Percentiles rank a stretch among this genome's conserved stretches.
phyloP scores from a whole-genome alignment of 2,329 filamentous ascomycete species.

The Colletotrichum graminicola region DNA sequence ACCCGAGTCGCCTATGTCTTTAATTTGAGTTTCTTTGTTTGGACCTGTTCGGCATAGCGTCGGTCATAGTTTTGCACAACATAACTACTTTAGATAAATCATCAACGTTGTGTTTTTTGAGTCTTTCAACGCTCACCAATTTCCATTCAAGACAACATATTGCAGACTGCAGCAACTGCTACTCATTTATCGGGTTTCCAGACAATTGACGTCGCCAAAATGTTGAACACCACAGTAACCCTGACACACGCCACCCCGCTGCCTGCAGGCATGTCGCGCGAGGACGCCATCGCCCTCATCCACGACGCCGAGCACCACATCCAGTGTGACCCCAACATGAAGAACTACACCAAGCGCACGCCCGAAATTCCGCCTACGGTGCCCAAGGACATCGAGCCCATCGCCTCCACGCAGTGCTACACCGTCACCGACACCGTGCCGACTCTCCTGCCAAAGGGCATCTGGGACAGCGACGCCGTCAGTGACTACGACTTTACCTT shows the following conservation, averaged over 20 bases:
- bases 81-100: background rate
- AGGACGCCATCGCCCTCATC: conserved; percentile 59
- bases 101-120: background rate
- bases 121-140: background rate
- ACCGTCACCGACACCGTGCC: conserved; percentile 64
- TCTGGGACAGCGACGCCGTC: conserved; percentile 67
- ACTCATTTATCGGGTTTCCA: background rate
- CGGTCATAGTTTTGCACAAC: background rate
- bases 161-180: background rate
- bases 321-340: conserved; percentile 64
- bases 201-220: conserved; percentile 41
- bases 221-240: conserved; percentile 60
- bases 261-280: conserved; percentile 52
- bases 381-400: conserved; percentile 47
- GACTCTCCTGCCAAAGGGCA: conserved; percentile 64
- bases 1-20: conserved; percentile 7
- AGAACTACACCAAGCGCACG: conserved; percentile 51
- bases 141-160: background rate
- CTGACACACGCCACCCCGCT: conserved; percentile 59
- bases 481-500: conserved; percentile 68
- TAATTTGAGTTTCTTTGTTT: conserved; percentile 23
- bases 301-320: conserved; percentile 67
- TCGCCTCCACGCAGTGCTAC: conserved; percentile 55
- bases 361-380: conserved; percentile 48
- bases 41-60: background rate